phyloP scores from a whole-genome alignment of 441 rosid genomes.

The Daphne laureola region DNA sequence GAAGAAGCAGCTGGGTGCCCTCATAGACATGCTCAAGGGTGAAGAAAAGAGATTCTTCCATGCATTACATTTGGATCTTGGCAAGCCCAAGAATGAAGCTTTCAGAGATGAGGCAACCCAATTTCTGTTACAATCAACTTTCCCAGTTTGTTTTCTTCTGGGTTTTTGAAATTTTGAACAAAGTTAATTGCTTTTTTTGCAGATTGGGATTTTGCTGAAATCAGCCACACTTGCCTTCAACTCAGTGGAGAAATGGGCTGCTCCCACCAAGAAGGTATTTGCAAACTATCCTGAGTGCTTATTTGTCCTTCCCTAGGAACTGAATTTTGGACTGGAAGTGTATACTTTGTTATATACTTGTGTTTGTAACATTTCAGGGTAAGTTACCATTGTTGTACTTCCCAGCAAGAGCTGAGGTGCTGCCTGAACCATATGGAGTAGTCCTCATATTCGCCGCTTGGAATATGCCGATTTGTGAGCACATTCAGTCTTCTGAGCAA shows the following conservation, averaged over 20 bases:
- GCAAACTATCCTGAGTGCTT: background rate
- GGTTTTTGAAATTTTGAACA: background rate
- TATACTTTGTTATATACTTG: background rate
- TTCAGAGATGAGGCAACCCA: constrained; percentile 57
- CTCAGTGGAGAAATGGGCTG: constrained; percentile 60
- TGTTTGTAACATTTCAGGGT: constrained; percentile 26
- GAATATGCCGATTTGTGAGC: constrained; percentile 85
- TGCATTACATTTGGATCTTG: constrained; percentile 63
- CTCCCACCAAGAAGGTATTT: constrained; percentile 34
- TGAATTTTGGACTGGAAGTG: background rate
- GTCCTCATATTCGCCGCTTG: constrained; percentile 66
- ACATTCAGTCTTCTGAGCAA: background rate
- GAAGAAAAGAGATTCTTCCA: constrained; percentile 40
- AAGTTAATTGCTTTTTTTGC: background rate
- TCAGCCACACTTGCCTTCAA: constrained; percentile 42
- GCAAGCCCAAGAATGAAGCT: constrained; percentile 68
- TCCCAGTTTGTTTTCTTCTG: background rate
- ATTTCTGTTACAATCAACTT: background rate
- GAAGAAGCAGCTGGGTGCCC: constrained; percentile 50
- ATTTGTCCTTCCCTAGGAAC: background rate
- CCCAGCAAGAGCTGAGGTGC: constrained; percentile 56
- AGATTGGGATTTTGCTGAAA: constrained; percentile 56
- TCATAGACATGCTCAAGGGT: constrained; percentile 43
- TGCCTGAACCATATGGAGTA: constrained; percentile 69
- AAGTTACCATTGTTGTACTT: constrained; percentile 42